Conservation (phyloP, 495 filamentous ascomycete genomes). For the Glarea lozoyensis region DNA sequence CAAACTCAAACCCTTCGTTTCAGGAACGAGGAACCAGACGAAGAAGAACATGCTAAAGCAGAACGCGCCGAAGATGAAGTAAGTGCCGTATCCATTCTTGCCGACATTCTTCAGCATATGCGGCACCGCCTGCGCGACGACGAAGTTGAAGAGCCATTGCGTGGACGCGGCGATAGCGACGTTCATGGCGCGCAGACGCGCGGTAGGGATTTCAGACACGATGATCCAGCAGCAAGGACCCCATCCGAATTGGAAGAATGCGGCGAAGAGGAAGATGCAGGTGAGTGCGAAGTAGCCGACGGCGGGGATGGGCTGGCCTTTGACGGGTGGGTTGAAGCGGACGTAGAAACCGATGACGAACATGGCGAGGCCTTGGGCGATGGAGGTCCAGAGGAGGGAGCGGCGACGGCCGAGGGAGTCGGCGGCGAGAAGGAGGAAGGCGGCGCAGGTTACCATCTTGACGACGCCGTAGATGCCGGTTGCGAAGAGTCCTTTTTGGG, state of each 20-base stretch:
- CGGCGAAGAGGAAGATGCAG: slow-evolving; percentile 66
- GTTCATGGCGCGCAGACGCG: slow-evolving; percentile 60
- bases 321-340: slow-evolving; percentile 54
- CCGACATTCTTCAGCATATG: slow-evolving; percentile 59
- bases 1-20: slow-evolving; percentile 55
- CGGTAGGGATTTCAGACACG: slow-evolving; percentile 65
- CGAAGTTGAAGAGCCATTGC: slow-evolving; percentile 64
- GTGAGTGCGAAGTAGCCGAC: slow-evolving; percentile 61
- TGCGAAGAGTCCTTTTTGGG: slow-evolving; percentile 38
- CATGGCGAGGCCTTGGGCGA: slow-evolving; percentile 64
- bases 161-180: slow-evolving; percentile 62
- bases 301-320: slow-evolving; percentile 38
- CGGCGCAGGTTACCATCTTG: slow-evolving; percentile 52
- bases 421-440: slow-evolving; percentile 52
- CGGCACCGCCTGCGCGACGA: slow-evolving; percentile 54
- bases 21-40: slow-evolving; percentile 64
- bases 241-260: slow-evolving; percentile 74
- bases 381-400: slow-evolving; percentile 59
- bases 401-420: slow-evolving; percentile 20
- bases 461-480: slow-evolving; percentile 59
- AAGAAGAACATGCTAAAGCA: slow-evolving; percentile 53
- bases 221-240: slow-evolving; percentile 75
- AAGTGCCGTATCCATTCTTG: slow-evolving; percentile 51
- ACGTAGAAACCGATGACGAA: slow-evolving; percentile 77
- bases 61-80: slow-evolving; percentile 50